Evolutionary conservation across 164 flowering plant genomes (phyloP), one percentile per base, ranked within the genome.

Genomic region (Santalum album): DNA sequence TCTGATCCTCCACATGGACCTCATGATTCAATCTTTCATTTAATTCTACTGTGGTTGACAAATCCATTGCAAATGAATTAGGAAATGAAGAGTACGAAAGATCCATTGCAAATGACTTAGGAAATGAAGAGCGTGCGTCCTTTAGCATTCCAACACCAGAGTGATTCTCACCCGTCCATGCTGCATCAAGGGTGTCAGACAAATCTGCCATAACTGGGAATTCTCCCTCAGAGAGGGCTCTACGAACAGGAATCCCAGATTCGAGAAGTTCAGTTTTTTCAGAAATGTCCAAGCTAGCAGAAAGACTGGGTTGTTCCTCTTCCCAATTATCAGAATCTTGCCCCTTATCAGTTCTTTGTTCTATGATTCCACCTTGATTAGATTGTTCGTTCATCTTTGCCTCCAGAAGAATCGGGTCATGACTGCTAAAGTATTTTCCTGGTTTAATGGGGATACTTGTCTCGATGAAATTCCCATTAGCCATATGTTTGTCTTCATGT

Each of bases 101-200:
- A 63, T 79, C 80, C 51, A 49, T 65, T 23, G 58, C 18, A 19
- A 65, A 65, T 32, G 75, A 52, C 58, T 65, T 79, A 58, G 69
- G 36, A 57, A 56, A 51, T n/a, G 59, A 48, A 55, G 18, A 35
- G 48, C 50, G 54, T 57, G 63, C 64, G 46, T 68, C 77, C 57
- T 61, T 78, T 15, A 55, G 57, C 27, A 57, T 49, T 53, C 54
- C 62, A 59, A 49, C 36, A 56, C 55, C 74, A 18, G 81, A 62
- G 18, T 68, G 77, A 60, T 62, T 75, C 54, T 87, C 79, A 57
- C 99, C 99, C 0, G 87, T 94, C 97, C 99, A 94, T 40, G 88
- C 87, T 27, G 99, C 87, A 69, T 94, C 95, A 54, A 90, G 84
- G 22, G 89, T 90, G 56, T 86, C 87, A 15, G 97, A 87, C 65